phyloP scores from a whole-genome alignment of 352 stramenopile genomes.

The Phytopythium oedochilum region DNA sequence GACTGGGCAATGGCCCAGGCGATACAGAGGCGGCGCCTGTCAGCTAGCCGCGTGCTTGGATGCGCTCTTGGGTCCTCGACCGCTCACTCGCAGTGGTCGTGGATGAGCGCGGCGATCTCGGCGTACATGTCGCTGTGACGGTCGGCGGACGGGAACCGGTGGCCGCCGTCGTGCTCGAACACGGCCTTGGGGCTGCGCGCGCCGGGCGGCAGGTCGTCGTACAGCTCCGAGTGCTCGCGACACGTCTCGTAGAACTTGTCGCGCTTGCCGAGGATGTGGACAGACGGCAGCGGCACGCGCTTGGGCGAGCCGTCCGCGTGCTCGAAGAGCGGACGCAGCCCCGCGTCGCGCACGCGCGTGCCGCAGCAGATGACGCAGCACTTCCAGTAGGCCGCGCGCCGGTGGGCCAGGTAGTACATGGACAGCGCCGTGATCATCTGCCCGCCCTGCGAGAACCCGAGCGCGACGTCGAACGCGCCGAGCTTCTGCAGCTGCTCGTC shows the following conservation, averaged over 20 bases:
- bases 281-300: conserved; percentile 42
- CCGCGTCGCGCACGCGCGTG: conserved; percentile 16
- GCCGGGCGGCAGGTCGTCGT: conserved; percentile 9
- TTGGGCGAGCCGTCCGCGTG: conserved; percentile 14
- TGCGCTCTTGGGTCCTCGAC: too few species aligned
- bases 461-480: conserved; percentile 44
- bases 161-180: conserved; percentile 24
- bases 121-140: conserved; percentile 17
- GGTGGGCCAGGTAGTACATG: conserved; percentile 30
- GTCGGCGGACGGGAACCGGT: conserved; percentile 21
- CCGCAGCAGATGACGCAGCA: conserved; percentile 36
- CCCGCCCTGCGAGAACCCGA: conserved; percentile 63
- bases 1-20: too few species aligned
- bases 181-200: conserved; percentile 12
- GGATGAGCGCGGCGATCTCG: conserved; percentile 15
- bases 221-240: conserved; percentile 25
- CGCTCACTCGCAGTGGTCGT: conserved; percentile 15
- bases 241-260: conserved; percentile 37
- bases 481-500: conserved; percentile 31
- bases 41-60: too few species aligned
- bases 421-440: conserved; percentile 38
- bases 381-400: conserved; percentile 28
- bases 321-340: conserved; percentile 29
- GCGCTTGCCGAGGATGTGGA: conserved; percentile 48
- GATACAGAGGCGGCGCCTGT: too few species aligned